Conservation (phyloP, 768 basidiomycete genomes). For the Phlegmacium glaucopus region DNA sequence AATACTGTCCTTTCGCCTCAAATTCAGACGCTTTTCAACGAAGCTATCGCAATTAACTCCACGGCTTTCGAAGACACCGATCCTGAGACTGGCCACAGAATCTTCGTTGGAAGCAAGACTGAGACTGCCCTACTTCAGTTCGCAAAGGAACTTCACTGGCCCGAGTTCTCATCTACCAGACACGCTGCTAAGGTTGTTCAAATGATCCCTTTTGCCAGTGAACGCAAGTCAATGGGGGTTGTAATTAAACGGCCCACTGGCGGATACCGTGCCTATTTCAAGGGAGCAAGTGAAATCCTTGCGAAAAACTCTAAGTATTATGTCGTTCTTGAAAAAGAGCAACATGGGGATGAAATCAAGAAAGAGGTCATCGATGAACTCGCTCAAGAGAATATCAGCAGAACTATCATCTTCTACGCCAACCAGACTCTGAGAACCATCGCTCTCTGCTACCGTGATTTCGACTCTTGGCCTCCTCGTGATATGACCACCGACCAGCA, state of each 20-base stretch:
- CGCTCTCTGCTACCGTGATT: slow-evolving; percentile 90
- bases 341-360: slow-evolving; percentile 38
- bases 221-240: slow-evolving; percentile 93
- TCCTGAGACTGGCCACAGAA: slow-evolving; percentile 49
- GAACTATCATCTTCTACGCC: slow-evolving; percentile 97
- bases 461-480: slow-evolving; percentile 79
- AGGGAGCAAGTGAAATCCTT: slow-evolving; percentile 94
- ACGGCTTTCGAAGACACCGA: slow-evolving; percentile 89
- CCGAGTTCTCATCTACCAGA: slow-evolving; percentile 62
- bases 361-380: slow-evolving; percentile 60
- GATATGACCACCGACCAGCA: slow-evolving; percentile 36
- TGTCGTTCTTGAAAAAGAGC: slow-evolving; percentile 57
- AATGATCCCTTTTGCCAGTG: slow-evolving; percentile 92
- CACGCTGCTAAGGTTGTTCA: slow-evolving; percentile 64
- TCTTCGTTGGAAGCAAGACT: slow-evolving; percentile 92
- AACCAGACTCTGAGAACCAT: slow-evolving; percentile 95
- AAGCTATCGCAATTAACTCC: slow-evolving; percentile 86
- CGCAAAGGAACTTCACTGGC: slow-evolving; percentile 78
- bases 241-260: slow-evolving; percentile 62
- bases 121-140: slow-evolving; percentile 90
- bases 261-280: slow-evolving; percentile 70
- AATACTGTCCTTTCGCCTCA: slow-evolving; percentile 59
- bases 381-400: slow-evolving; percentile 76
- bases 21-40: slow-evolving; percentile 70
- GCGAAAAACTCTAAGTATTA: slow-evolving; percentile 72